Evolutionary conservation across 1,284 basidiomycete species (phyloP), one percentile per base, ranked within the genome.

Genomic region (Inonotus obliquus): DNA sequence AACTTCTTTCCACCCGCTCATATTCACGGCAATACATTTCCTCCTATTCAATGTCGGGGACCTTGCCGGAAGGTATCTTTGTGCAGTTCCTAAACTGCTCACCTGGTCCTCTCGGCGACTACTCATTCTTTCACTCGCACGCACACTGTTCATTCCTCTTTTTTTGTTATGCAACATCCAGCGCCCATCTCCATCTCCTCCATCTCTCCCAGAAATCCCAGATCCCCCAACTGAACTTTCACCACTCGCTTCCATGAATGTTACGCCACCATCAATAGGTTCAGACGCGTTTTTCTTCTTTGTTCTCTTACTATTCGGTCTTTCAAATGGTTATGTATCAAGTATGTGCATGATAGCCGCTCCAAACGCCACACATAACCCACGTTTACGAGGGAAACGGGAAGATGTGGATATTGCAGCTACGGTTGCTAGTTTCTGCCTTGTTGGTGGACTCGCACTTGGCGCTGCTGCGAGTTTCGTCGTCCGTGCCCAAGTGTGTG

Each of bases 321-420:
- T 84, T 37, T 84, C 89, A 6, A 94, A 89, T 65, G 93, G 93
- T 63, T 93, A 86, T 67, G 72, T 89, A 27, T 82, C 84, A 17
- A 87, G 84, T 62, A 67, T 87, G 63, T 84, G 82, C 67, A 82
- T 91, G 79, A 89, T 92, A 76, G 77, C 86, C 32, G 89, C 85
- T 7, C 79, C 89, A 3, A 91, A 87, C 4, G 70, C 89, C 2
- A 80, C 86, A 65, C 87, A 90, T 69, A 92, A 92, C 68, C 82
- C 83, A 13, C 76, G 80, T 56, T 71, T 92, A 52, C 79, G 79
- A 65, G 83, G 85, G 3, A 75, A 80, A 66, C 80, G 73, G 68
- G 84, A 90, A 59, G 90, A 95, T 68, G 86, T 93, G 35, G 92
- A 94, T 67, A 79, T 91, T 21, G 92, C 92, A 2, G 92, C 91